Conservation (phyloP, 2,329 filamentous ascomycete species). For the Cadophora luteo-olivacea region DNA sequence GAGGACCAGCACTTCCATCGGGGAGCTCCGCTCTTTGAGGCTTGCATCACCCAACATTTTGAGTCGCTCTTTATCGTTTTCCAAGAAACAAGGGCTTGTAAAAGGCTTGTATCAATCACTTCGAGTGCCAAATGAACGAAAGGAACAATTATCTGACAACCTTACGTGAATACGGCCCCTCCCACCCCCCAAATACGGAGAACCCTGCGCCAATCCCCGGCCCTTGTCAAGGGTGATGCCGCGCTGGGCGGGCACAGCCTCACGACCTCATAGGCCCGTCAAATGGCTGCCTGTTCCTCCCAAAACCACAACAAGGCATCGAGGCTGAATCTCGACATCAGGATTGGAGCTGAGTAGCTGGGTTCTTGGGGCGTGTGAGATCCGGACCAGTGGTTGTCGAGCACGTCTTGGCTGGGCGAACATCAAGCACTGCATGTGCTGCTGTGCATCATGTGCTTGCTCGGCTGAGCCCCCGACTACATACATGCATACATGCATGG, state of each 20-base stretch:
- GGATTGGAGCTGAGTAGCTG: slow-evolving; percentile 1
- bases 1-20: slow-evolving; percentile 21
- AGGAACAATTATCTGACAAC: background rate
- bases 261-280: background rate
- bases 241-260: background rate
- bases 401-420: background rate
- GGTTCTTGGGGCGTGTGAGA: background rate
- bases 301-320: background rate
- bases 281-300: slow-evolving; percentile 6
- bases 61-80: background rate
- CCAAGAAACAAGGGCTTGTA: too few relatives aligned
- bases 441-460: background rate
- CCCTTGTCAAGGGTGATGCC: background rate
- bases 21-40: background rate
- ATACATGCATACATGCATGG: background rate
- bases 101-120: too few relatives aligned
- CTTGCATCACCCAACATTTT: background rate
- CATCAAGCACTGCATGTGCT: background rate
- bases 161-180: background rate
- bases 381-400: background rate
- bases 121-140: too few relatives aligned
- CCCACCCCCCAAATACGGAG: background rate
- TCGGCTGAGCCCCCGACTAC: background rate
- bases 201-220: background rate
- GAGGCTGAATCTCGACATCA: background rate